Base-by-base conservation (phyloP, 176 grass and related monocot species). In the Ensete ventricosum region DNA sequence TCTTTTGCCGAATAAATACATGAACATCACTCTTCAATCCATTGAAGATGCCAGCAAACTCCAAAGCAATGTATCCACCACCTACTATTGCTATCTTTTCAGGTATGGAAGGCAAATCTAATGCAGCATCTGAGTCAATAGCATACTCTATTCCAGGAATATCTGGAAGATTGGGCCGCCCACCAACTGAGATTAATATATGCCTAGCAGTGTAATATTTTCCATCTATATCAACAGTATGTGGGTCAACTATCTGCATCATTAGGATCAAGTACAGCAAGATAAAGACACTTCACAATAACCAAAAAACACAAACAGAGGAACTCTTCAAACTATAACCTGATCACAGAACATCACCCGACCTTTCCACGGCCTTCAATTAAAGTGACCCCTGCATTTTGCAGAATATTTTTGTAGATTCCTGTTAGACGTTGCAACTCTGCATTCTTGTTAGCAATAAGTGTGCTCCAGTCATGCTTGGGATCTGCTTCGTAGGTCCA, bases 311-410 rank as follows among this genome's bases (percentile, higher is more conserved):
- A 2, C 52, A 76, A 72, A 77, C 3, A 8, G 21, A 25, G 8
- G 60, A n/a, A 58, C 22, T 29, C 83, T 49, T n/a, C 24, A 80
- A 86, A 86, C 9, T 81, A 72, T 53, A 78, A 78, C n/a, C 22
- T 75, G 78, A 70, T 70, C 59, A 81, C 54, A 63, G 13, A 87
- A 83, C n/a, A 80, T 77, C n/a, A 80, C 14, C 77, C 77, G 66
- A 92, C 90, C 87, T 92, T 89, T 84, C 90, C 90, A 72, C 84
- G 81, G 51, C 84, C 90, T 87, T 92, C 90, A 73, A 92, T 89
- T 85, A 92, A 74, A 70, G 84, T 62, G 2, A 92, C 90, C 11
- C 69, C 77, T 55, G 86, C 76, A 73, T 89, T 92, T 22, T 81
- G 86, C 59, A 92, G 78, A 82, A 89, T 85, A 57, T 89, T 92